Evolutionary conservation across 148 eudicot genomes (phyloP).

Genomic region (Persicaria tinctoria): DNA sequence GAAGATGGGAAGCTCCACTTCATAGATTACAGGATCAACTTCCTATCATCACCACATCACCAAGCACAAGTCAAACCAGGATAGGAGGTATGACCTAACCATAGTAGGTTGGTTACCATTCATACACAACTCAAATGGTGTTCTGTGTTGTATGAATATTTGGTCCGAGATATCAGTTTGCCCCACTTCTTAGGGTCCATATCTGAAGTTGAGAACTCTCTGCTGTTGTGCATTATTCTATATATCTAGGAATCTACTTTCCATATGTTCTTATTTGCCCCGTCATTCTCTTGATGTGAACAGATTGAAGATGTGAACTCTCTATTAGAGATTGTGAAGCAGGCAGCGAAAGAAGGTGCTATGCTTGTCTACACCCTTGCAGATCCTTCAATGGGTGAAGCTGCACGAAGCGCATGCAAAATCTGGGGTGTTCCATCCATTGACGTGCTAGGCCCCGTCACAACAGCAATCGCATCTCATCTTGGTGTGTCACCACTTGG

Average conservation of each 20-base stretch:
- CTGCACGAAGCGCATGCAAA: conserved; percentile 69
- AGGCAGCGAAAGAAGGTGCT: conserved; percentile 85
- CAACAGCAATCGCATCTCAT: conserved; percentile 74
- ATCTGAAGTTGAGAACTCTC: background rate
- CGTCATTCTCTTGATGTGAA: background rate
- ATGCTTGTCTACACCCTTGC: conserved; percentile 83
- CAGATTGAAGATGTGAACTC: conserved; percentile 72
- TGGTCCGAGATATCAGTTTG: no score
- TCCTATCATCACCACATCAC: no score
- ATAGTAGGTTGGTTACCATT: no score
- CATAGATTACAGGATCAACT: no score
- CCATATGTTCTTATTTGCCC: no score
- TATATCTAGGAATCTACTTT: no score
- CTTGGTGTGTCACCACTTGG: conserved; percentile 84
- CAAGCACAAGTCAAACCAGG: no score
- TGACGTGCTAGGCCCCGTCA: conserved; percentile 74
- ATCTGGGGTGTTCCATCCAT: conserved; percentile 66
- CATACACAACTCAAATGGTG: no score
- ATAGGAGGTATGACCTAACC: no score
- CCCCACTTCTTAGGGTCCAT: no score
- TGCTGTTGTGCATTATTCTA: background rate
- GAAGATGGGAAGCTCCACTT: no score
- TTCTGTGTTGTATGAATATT: no score
- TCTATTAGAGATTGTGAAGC: conserved; percentile 65
- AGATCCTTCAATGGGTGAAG: conserved; percentile 71